These are phyloP conservation scores for Letharia lupina DNA, from an alignment of 495 filamentous ascomycete genomes.

Conservation along the genomic window DNA sequence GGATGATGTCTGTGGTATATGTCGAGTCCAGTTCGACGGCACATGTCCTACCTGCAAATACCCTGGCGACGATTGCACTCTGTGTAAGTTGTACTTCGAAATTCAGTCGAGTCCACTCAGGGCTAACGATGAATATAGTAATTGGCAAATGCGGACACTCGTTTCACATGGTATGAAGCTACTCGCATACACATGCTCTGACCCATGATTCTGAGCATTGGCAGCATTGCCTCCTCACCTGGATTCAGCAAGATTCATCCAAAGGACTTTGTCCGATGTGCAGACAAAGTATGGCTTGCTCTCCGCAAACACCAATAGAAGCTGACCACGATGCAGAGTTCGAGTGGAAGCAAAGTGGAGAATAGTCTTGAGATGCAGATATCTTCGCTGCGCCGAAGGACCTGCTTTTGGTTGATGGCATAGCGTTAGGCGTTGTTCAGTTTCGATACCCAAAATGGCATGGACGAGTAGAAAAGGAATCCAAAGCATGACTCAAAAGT, in stretches of 20 bases:
- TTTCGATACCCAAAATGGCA: conserved; percentile 3
- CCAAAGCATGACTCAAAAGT: background rate
- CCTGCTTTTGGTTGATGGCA: background rate
- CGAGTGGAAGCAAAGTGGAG: conserved; percentile 52
- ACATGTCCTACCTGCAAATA: conserved; percentile 98
- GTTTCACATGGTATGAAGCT: conserved; percentile 79
- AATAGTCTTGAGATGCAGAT: conserved; percentile 10
- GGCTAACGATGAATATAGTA: conserved; percentile 43
- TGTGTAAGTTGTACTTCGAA: conserved; percentile 49
- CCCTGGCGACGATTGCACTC: conserved; percentile 88
- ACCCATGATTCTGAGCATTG: conserved; percentile 18
- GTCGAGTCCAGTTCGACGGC: conserved; percentile 93
- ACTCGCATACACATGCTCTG: background rate
- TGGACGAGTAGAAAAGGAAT: background rate
- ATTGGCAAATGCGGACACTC: conserved; percentile 94
- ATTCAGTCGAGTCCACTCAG: background rate
- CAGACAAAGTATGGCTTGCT: conserved; percentile 64
- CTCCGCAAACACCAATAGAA: conserved; percentile 1
- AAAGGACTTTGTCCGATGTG: conserved; percentile 98
- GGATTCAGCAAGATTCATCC: conserved; percentile 89
- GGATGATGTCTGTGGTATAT: conserved; percentile 98
- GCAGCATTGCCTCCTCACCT: conserved; percentile 91
- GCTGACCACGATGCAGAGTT: conserved; percentile 25
- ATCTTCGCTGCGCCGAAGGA: background rate
- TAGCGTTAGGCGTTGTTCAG: conserved; percentile 12